phyloP scores from a whole-genome alignment of 306 rosid genomes.

The Carpinus viminea region DNA sequence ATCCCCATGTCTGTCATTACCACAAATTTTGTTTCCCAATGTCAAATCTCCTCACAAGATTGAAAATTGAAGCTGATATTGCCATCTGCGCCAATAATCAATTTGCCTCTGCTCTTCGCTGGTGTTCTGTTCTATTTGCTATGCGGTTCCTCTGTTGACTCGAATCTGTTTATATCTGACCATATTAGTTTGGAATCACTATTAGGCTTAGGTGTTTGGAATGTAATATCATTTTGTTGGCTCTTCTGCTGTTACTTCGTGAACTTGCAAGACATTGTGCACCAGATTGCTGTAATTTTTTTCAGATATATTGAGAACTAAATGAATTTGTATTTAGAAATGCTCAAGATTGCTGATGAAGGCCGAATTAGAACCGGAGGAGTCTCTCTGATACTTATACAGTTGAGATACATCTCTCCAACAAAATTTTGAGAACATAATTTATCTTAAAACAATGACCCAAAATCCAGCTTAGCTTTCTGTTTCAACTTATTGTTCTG shows the following conservation, averaged over 20 bases:
- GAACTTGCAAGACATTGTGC: neutral
- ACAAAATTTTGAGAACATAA: neutral
- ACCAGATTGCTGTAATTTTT: neutral
- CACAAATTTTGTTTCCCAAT: neutral
- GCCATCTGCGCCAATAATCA: neutral
- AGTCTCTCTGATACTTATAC: neutral
- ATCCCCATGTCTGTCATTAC: neutral
- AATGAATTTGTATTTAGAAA: neutral
- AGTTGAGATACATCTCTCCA: neutral
- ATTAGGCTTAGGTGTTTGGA: neutral
- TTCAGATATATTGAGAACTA: neutral
- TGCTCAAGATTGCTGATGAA: neutral
- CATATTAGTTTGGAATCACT: neutral
- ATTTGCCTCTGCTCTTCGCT: neutral
- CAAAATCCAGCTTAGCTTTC: neutral
- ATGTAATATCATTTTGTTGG: neutral
- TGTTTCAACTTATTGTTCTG: neutral
- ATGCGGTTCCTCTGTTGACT: neutral
- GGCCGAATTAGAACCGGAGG: neutral
- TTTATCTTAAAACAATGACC: neutral
- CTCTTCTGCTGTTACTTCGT: neutral
- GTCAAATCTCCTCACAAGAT: neutral
- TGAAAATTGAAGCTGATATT: neutral
- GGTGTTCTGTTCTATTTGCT: neutral
- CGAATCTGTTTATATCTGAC: neutral